Evolutionary conservation across 805 yeast species (phyloP), one percentile per base, ranked within the genome.

Genomic region (Starmerella vaccinii): DNA sequence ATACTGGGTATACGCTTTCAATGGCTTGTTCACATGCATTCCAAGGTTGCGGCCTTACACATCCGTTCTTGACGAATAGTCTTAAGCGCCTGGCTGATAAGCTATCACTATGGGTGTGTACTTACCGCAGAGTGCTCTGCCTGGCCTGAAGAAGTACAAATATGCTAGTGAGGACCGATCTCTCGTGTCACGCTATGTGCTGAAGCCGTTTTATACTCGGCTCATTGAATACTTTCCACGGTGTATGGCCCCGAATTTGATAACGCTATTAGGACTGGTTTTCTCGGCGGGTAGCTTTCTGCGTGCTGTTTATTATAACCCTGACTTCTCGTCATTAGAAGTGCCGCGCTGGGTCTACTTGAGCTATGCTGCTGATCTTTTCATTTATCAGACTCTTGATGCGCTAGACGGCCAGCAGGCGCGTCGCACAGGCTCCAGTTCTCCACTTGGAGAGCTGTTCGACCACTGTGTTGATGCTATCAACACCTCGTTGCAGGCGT

Each of bases 391-490:
- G 65, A 89, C 97, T 0, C 87, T 89, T 65, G 97, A 89, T 66
- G 95, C 95, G 0, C 84, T 95, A 66, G 97, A 89, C 66, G 97
- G 97, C 4, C 76, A 84, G 56, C 97, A 89, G 65, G 97, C 97
- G 15, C 79, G 97, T 63, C 78, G 90, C 62, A 89, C 96, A 1
- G 95, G 94, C n/a, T 94, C 87, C 66, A 77, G 86, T 55, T 92
- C 96, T 2, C 97, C 97, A 1, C 70, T 89, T 60, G 97, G 97
- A 30, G 97, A 89, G 65, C 72, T 89, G 51, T 90, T 90, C 63
- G 97, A 89, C 63, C 97, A 89, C 63, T 88, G 95, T 51, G 76
- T 79, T 29, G 84, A 80, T 61, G 76, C 84, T 1, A 64, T 79
- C 47, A 86, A 86, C 63, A 87, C 97, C 5, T 81, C 95, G 1